Percentiles rank a stretch among this genome's conserved stretches.
These are phyloP conservation scores for Blastobotrys persicus DNA, from an alignment of 1,139 yeast genomes.

Conservation along the genomic window DNA sequence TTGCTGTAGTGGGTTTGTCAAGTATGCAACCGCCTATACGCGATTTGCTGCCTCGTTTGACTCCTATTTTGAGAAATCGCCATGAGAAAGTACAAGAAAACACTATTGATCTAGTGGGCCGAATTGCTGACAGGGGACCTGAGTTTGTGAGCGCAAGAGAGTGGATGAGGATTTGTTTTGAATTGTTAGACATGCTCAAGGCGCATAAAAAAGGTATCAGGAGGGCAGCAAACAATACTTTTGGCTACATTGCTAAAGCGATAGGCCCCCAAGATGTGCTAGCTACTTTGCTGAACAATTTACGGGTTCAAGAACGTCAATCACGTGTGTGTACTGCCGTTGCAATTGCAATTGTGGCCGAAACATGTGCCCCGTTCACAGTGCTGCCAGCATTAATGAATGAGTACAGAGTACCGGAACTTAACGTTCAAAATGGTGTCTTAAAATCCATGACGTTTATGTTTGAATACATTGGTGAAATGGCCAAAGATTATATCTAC, in stretches of 20 bases:
- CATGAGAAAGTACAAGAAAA: constrained; percentile 91
- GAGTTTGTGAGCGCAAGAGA: constrained; percentile 88
- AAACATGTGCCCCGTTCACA: constrained; percentile 88
- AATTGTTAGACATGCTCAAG: constrained; percentile 82
- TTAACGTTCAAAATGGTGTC: constrained; percentile 94
- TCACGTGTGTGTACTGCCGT: constrained; percentile 96
- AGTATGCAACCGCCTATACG: constrained; percentile 78
- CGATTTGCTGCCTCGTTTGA: constrained; percentile 80
- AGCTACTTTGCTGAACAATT: constrained; percentile 76
- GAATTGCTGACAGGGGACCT: constrained; percentile 79
- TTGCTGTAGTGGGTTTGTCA: constrained; percentile 52
- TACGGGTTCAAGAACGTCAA: constrained; percentile 93
- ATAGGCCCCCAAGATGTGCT: constrained; percentile 96
- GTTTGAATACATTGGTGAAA: constrained; percentile 87
- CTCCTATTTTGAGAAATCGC: constrained; percentile 87
- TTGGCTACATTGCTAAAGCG: constrained; percentile 87
- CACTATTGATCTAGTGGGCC: constrained; percentile 75
- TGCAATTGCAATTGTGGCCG: constrained; percentile 96
- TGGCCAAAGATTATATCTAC: constrained; percentile 79
- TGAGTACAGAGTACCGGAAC: constrained; percentile 89
- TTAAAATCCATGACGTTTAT: constrained; percentile 88
- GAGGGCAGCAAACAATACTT: constrained; percentile 83
- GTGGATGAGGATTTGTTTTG: constrained; percentile 97
- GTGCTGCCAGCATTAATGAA: constrained; percentile 97
- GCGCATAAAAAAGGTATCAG: constrained; percentile 79